A percentile compares a stretch with the other conserved stretches of the same genome.
phyloP scores from a whole-genome alignment of 129 eudicot genomes.

The Deinandra increscens region DNA sequence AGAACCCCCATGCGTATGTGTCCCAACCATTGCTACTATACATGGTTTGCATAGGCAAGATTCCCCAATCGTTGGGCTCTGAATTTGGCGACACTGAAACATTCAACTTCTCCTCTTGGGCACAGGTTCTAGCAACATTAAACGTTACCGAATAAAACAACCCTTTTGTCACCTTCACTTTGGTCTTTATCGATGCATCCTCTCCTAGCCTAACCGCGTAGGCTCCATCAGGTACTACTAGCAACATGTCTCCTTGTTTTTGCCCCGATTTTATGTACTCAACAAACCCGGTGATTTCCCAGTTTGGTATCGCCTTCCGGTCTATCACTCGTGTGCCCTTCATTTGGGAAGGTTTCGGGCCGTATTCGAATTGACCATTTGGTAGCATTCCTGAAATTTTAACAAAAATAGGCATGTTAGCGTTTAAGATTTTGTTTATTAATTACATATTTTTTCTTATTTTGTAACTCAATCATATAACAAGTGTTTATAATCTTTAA shows the following conservation, averaged over 20 bases:
- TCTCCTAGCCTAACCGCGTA: slow-evolving; percentile 71
- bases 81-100: slow-evolving; percentile 64
- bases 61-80: slow-evolving; percentile 55
- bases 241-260: slow-evolving; percentile 80
- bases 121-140: slow-evolving; percentile 79
- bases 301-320: slow-evolving; percentile 59
- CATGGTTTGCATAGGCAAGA: slow-evolving; percentile 80
- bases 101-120: slow-evolving; percentile 67
- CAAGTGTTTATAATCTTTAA: neutral
- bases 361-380: slow-evolving; percentile 65
- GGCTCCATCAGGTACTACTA: slow-evolving; percentile 78
- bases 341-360: slow-evolving; percentile 72
- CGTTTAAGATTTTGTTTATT: neutral
- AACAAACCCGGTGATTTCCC: slow-evolving; percentile 71
- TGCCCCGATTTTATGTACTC: slow-evolving; percentile 83
- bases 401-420: neutral
- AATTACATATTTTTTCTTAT: neutral
- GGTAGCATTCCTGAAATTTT: slow-evolving; percentile 60
- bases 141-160: slow-evolving; percentile 64
- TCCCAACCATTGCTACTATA: slow-evolving; percentile 87
- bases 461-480: neutral
- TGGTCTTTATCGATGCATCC: slow-evolving; percentile 65
- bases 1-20: slow-evolving; percentile 69
- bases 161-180: slow-evolving; percentile 51
- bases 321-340: slow-evolving; percentile 58